These are phyloP conservation scores for Heliamphora exappendiculata DNA, from an alignment of 148 eudicot genomes.

Conservation along the genomic window DNA sequence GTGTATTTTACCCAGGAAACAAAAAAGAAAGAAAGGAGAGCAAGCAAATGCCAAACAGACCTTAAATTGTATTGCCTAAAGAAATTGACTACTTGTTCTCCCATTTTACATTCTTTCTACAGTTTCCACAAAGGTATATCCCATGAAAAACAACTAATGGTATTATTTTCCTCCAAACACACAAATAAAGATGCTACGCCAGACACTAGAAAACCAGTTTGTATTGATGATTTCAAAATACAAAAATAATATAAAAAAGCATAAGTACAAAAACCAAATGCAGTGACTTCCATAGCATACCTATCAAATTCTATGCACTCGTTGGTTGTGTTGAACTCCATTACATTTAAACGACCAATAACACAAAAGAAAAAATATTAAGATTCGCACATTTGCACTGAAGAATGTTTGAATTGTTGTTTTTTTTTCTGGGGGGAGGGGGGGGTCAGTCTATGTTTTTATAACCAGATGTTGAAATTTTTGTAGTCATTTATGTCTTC, in stretches of 20 bases:
- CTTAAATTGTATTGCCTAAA: neutral
- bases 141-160: neutral
- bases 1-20: no score
- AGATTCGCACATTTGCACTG: neutral
- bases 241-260: neutral
- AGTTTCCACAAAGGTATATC: neutral
- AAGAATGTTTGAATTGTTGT: neutral
- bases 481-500: neutral
- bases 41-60: neutral
- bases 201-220: neutral
- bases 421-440: no score
- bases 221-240: no score
- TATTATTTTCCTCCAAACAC: neutral
- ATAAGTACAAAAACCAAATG: neutral
- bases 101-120: neutral
- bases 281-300: neutral
- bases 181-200: neutral
- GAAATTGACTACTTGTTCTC: neutral
- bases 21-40: neutral
- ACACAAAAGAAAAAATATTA: neutral
- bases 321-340: neutral
- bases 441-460: no score
- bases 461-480: neutral
- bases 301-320: neutral
- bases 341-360: neutral